Evolutionary conservation across 2,329 filamentous ascomycete genomes (phyloP), one percentile per base, ranked within the genome.

Genomic region (Stachybotrys echinatus): DNA sequence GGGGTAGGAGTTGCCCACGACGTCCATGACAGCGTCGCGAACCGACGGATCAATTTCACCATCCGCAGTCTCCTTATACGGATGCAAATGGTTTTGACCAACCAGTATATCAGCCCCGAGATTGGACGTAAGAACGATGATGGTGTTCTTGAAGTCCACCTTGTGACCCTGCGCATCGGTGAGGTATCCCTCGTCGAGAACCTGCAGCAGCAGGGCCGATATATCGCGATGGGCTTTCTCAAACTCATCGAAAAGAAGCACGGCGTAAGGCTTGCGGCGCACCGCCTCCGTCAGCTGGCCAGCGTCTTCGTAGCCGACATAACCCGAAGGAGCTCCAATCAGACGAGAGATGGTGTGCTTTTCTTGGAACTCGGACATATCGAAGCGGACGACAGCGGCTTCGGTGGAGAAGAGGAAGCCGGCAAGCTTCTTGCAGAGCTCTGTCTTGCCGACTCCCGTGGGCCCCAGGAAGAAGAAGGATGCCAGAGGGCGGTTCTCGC

Each of bases 381-480:
- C 94, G 68, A 97, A 97, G 31, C 94, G 82, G 31, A 96, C 83
- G 22, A 99, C 90, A 3, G 94, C 92, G 23, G 84, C 84, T 60
- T 96, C 89, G 2, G 90, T 96, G 1, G 88, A 94, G 71, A 97
- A 99, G 37, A 99, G 76, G 73, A 96, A 97, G 51, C 80, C 81
- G 2, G 94, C 94, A 59, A 99, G 85, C 66, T 95, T 92, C 76
- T 97, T 97, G 77, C 92, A 96, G 1, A 97, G 82, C 65, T 97
- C 92, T 3, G 94, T 99, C 74, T 97, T 99, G 50, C 94, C 94
- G 18, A 96, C 92, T 63, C 94, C 94, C 0, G 94, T 97, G 5
- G 94, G 94, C 0, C 94, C 94, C 4, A 97, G 80, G 80, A 97
- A 96, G 86, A 97, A 96, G 74, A 97, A 96, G 0, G 88, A 95